Evolutionary conservation across 169 alveolate genomes (phyloP), one percentile per base, ranked within the genome.

Genomic region (Plasmodium billcollinsi): DNA sequence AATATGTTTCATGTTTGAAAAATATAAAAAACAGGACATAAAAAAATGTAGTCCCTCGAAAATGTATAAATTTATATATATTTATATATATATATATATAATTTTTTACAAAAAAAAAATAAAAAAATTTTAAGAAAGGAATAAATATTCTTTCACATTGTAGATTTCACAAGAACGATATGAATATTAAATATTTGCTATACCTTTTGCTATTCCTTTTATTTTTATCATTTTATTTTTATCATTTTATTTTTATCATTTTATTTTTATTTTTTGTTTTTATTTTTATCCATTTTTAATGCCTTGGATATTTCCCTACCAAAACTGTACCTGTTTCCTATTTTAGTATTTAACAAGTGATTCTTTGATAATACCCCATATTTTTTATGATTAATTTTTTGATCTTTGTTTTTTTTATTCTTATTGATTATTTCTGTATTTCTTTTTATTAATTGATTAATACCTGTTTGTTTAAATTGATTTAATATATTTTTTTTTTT

Each of bases 291-390:
- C n/a, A 26, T 61, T 24, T 33, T 47, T 33, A 69, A 45, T 18
- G 91, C 91, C 15, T 56, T 56, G 20, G 71, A 7, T 61, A 83
- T 83, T 50, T 59, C 62, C 26, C 33, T 47, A 7, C 33, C 65
- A 58, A 69, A 83, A 43, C 59, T 45, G 33, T 69, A 83, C 33
- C 59, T 39, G 33, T 24, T 83, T 45, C 29, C 45, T 14, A 29
- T 11, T 39, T 69, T 52, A 29, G 12, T n/a, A 7, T 11, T 20
- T n/a, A 14, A 9, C 4, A 83, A 11, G 6, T 83, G n/a, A 7
- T 83, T 49, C 43, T 58, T 83, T 59, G 85, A 83, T n/a, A 54
- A 20, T 3, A 70, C 74, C 3, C 91, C 91, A 62, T 69, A 83
- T 72, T 52, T 83, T 20, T 29, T 26, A n/a, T 7, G 9, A 47